Evolutionary conservation across 2,329 filamentous ascomycete genomes (phyloP).

Genomic region (Ascochyta lentis): DNA sequence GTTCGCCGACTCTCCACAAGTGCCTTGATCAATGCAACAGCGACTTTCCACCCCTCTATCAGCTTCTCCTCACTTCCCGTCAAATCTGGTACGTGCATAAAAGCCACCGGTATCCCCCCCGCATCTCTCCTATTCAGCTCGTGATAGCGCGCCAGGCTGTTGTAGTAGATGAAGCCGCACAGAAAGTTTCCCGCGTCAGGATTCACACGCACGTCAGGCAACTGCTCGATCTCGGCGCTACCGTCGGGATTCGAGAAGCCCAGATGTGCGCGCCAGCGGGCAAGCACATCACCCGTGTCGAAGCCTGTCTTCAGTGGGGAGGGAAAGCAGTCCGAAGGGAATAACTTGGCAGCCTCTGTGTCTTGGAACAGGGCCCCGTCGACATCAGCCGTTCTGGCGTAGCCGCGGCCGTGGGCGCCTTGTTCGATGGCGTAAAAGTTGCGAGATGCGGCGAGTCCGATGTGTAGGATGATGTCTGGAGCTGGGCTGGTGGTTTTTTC

Average conservation of each 20-base stretch:
- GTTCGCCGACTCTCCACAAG: slow-evolving; percentile 40
- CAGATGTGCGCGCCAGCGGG: slow-evolving; percentile 36
- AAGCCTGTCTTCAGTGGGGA: slow-evolving; percentile 37
- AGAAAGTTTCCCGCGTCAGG: slow-evolving; percentile 47
- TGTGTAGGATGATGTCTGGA: slow-evolving; percentile 47
- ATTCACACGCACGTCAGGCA: slow-evolving; percentile 37
- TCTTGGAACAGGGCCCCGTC: slow-evolving; percentile 39
- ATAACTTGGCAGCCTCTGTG: slow-evolving; percentile 13
- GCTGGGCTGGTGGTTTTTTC: slow-evolving; percentile 22
- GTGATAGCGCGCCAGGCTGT: slow-evolving; percentile 42
- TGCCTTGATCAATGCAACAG: slow-evolving; percentile 44
- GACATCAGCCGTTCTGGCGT: slow-evolving; percentile 43
- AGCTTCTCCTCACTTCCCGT: slow-evolving; percentile 34
- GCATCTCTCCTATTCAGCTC: slow-evolving; percentile 11
- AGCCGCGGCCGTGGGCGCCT: slow-evolving; percentile 38
- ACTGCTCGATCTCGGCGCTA: neutral
- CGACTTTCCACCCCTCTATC: slow-evolving; percentile 36
- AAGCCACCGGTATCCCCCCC: slow-evolving; percentile 39
- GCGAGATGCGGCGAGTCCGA: slow-evolving; percentile 47
- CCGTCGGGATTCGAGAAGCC: slow-evolving; percentile 10
- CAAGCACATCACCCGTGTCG: slow-evolving; percentile 40
- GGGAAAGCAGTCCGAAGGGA: slow-evolving; percentile 22
- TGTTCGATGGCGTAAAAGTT: slow-evolving; percentile 47
- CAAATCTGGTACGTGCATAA: slow-evolving; percentile 47
- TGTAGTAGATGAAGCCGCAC: slow-evolving; percentile 49